Evolutionary conservation across 2,329 filamentous ascomycete genomes (phyloP), one percentile per base, ranked within the genome.

Genomic region (Epichloe baconii): DNA sequence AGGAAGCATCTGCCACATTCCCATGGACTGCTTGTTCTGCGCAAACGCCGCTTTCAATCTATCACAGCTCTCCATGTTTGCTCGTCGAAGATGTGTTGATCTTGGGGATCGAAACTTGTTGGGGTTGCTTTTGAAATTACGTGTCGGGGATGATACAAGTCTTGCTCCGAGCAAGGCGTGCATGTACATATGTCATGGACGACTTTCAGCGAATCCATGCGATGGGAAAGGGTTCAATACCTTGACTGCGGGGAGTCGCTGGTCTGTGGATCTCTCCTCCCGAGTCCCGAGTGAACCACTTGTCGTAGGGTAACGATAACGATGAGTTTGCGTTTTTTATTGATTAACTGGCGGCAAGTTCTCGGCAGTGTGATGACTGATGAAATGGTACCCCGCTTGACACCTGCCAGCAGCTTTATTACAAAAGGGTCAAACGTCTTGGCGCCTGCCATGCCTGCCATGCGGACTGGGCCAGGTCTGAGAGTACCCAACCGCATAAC

Each of bases 1-100:
- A 0, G 80, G 79, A 50, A 83, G 65, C 71, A 80, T 80, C 66
- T 83, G 80, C 80, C 79, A 83, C 49, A 76, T 69, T 3, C 80
- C 80, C 57, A 80, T 69, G 47, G 76, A 73, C 5, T 75, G 66
- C 23, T 67, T 69, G 48, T 69, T 71, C 54, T 73, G 69, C 23
- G 64, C 59, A 53, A 82, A 73, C n/a, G 70, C 70, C 52, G 68
- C 69, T 59, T 70, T 73, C 54, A 82, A 61, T 51, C 67, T 68
- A 58, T 76, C 79, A 47, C 71, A 68, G 15, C 64, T 59, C 53
- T 71, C 62, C 71, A 77, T 73, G 21, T 54, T 59, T 44, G 12
- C 31, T 23, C 19, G 6, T 7, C 40, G 40, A 11, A 12, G 3
- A 21, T 17, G 19, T 11, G 5, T 19, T 21, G 17, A 23, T 42